Conservation (phyloP, 768 basidiomycete species). For the Panaeolus cyanescens region DNA sequence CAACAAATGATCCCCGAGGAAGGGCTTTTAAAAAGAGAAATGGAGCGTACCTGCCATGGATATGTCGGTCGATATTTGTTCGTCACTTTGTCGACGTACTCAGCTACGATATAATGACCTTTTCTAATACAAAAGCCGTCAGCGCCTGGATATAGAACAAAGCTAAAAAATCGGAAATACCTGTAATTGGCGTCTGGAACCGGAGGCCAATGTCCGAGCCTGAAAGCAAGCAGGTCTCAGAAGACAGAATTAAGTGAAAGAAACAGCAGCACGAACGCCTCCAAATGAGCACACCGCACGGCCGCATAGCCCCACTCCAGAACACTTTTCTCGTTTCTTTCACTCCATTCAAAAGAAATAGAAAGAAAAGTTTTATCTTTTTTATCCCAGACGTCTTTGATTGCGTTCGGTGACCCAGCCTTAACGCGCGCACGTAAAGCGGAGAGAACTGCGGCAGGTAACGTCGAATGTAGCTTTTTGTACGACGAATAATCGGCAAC, state of each 20-base stretch:
- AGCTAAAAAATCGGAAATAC: conserved; percentile 35
- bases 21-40: conserved; percentile 4
- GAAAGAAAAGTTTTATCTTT: conserved; percentile 76
- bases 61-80: conserved; percentile 66
- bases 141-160: conserved; percentile 1
- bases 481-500: conserved; percentile 69
- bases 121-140: conserved; percentile 35
- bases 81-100: conserved; percentile 64
- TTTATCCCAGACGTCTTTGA: conserved; percentile 67
- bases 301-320: conserved; percentile 87
- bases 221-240: conserved; percentile 25
- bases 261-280: conserved; percentile 50
- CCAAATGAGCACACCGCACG: conserved; percentile 70
- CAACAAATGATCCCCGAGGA: no score
- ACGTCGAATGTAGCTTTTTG: conserved; percentile 67
- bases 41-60: conserved; percentile 68
- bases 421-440: conserved; percentile 68
- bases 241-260: conserved; percentile 3
- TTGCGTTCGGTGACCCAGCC: conserved; percentile 63
- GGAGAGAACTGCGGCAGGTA: conserved; percentile 68
- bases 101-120: conserved; percentile 75
- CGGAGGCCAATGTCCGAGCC: conserved; percentile 76
- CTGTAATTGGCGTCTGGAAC: conserved; percentile 76
- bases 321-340: conserved; percentile 66
- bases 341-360: conserved; percentile 75